phyloP scores from a whole-genome alignment of 1,284 basidiomycete species.

The Somion occarium region DNA sequence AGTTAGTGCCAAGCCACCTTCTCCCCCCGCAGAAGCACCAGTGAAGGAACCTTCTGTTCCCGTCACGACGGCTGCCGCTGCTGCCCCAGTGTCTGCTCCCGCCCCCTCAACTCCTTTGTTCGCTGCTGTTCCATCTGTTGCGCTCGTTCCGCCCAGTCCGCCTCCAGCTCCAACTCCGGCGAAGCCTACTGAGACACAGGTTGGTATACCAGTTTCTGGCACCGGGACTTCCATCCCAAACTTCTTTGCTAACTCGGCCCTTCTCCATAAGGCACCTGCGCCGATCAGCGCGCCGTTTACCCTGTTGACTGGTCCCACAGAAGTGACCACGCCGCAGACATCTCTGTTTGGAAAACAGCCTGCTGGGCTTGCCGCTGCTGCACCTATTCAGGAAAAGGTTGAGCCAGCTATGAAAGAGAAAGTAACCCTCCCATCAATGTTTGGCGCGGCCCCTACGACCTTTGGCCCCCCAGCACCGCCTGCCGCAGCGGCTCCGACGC shows the following conservation, averaged over 20 bases:
- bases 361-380: slow-evolving; percentile 2
- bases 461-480: neutral
- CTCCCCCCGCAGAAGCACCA: slow-evolving; percentile 9
- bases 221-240: slow-evolving; percentile 36
- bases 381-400: neutral
- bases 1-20: neutral
- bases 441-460: neutral
- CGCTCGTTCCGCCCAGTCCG: slow-evolving; percentile 20
- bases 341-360: slow-evolving; percentile 22
- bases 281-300: slow-evolving; percentile 15
- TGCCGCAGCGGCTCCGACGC: neutral
- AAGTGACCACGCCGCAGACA: slow-evolving; percentile 6
- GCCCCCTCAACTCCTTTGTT: slow-evolving; percentile 12
- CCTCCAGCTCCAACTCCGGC: slow-evolving; percentile 13
- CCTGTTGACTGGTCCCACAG: slow-evolving; percentile 6
- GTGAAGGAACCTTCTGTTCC: slow-evolving; percentile 7
- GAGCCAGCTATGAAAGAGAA: neutral
- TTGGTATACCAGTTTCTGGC: slow-evolving; percentile 8
- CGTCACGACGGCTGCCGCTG: slow-evolving; percentile 7
- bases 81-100: slow-evolving; percentile 1
- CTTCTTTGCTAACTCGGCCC: slow-evolving; percentile 42
- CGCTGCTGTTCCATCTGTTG: slow-evolving; percentile 19
- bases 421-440: neutral
- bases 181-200: slow-evolving; percentile 11
- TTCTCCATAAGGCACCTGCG: slow-evolving; percentile 27